Conservation (phyloP, 805 yeast genomes). For the Debaryomyces hansenii region DNA sequence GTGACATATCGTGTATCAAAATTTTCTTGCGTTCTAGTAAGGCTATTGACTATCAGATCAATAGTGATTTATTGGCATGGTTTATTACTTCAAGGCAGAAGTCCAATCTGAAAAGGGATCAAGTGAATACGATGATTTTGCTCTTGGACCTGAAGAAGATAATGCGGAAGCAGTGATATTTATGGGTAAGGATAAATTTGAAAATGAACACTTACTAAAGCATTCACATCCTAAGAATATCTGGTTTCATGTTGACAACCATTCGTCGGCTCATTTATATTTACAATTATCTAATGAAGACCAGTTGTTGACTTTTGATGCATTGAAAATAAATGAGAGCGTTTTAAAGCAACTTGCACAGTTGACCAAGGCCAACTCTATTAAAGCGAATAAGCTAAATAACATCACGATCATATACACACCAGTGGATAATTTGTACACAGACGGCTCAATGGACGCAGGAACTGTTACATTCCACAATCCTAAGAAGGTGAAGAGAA, state of each 20-base stretch:
- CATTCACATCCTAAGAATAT: constrained; percentile 65
- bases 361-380: constrained; percentile 74
- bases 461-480: constrained; percentile 79
- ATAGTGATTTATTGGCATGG: constrained; percentile 20
- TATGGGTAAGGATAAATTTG: constrained; percentile 75
- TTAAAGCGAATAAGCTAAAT: constrained; percentile 69
- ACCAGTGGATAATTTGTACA: constrained; percentile 68
- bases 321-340: constrained; percentile 36
- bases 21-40: background rate
- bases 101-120: constrained; percentile 1
- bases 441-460: constrained; percentile 69
- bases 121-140: constrained; percentile 13
- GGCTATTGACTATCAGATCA: background rate
- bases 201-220: constrained; percentile 55
- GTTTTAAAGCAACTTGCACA: constrained; percentile 58
- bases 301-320: constrained; percentile 48
- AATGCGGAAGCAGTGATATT: constrained; percentile 40
- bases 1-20: background rate
- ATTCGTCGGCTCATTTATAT: constrained; percentile 77
- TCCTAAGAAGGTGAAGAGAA: constrained; percentile 50
- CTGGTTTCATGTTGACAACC: constrained; percentile 82
- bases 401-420: constrained; percentile 70
- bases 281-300: constrained; percentile 53
- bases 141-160: constrained; percentile 18
- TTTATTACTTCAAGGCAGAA: constrained; percentile 27